These are phyloP conservation scores for Nakaseomyces kungkrabaensis DNA, from an alignment of 1,139 yeast species.

Conservation along the genomic window DNA sequence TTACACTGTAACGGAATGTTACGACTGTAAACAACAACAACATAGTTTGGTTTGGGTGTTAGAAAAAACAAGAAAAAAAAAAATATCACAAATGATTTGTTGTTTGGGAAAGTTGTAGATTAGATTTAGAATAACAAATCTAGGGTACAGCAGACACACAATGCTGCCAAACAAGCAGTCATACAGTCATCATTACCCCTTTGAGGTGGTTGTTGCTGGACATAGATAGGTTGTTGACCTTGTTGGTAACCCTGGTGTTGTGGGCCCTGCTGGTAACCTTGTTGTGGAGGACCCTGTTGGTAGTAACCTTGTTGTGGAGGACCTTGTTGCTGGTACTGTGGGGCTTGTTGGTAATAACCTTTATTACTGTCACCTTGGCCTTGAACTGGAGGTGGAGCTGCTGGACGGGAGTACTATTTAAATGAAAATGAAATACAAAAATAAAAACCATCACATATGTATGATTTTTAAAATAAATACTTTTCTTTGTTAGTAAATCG, in stretches of 20 bases:
- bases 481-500: too few species aligned
- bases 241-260: too few species aligned
- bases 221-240: constrained; percentile 47
- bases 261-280: constrained; percentile 32
- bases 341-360: constrained; percentile 18
- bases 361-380: constrained; percentile 9
- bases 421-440: too few species aligned
- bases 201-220: constrained; percentile 44
- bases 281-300: constrained; percentile 30
- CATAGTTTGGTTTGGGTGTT: too few species aligned
- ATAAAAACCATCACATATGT: not conserved
- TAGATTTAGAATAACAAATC: constrained; percentile 47
- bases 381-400: constrained; percentile 12
- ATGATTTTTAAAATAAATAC: too few species aligned
- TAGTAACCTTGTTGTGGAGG: constrained; percentile 33
- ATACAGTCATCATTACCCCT: constrained; percentile 42
- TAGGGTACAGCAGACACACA: constrained; percentile 66
- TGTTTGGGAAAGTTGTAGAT: too few species aligned
- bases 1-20: too few species aligned
- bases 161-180: constrained; percentile 61
- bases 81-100: not conserved
- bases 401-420: constrained; percentile 9
- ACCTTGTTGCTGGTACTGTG: constrained; percentile 28
- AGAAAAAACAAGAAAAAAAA: not conserved
- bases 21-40: too few species aligned